These are phyloP conservation scores for Claviceps sp. DNA, from an alignment of 2,329 filamentous ascomycete species.

Conservation along the genomic window DNA sequence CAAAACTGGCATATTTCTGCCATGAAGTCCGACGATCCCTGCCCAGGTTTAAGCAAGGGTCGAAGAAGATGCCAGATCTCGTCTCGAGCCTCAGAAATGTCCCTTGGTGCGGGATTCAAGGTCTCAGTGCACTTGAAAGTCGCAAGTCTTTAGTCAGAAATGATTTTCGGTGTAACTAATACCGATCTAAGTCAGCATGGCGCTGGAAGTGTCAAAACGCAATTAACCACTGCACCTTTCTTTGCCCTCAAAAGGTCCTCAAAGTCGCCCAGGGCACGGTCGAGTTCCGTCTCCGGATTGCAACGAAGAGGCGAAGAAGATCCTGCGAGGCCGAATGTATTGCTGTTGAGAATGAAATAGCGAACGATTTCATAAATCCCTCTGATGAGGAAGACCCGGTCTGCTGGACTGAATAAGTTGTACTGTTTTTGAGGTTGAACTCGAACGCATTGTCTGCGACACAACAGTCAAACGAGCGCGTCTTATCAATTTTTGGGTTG, in stretches of 20 bases:
- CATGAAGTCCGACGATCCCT: background rate
- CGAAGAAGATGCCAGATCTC: background rate
- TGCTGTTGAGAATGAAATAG: background rate
- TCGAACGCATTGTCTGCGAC: background rate
- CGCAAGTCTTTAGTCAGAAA: background rate
- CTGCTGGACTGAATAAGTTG: too few species aligned
- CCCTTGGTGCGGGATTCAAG: background rate
- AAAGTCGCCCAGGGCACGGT: background rate
- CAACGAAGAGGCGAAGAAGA: background rate
- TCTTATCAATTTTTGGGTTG: too few species aligned
- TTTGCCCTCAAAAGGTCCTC: background rate
- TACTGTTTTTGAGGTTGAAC: background rate
- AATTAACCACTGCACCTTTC: background rate
- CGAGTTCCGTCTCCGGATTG: background rate
- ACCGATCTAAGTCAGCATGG: background rate
- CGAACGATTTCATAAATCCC: background rate
- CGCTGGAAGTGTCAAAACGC: background rate
- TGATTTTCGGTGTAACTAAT: background rate
- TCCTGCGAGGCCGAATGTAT: background rate
- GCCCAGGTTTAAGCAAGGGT: background rate
- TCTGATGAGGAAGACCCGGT: background rate
- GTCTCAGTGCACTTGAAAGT: background rate
- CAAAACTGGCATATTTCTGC: background rate
- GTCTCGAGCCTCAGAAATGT: background rate
- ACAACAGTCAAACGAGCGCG: background rate